Conservation (phyloP, 768 basidiomycete genomes). For the Psilocybe sp. region DNA sequence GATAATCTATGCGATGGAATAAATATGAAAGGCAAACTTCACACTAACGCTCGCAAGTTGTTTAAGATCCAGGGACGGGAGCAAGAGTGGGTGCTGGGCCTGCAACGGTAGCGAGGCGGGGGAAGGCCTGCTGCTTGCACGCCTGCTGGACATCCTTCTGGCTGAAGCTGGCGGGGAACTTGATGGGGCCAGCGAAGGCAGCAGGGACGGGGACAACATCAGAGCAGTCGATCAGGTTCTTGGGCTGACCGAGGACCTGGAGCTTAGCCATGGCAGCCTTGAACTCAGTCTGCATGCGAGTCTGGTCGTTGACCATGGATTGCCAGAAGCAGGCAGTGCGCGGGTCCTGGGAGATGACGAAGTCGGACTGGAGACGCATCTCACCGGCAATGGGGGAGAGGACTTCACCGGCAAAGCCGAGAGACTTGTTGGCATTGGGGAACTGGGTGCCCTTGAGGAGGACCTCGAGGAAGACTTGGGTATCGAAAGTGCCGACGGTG, state of each 20-base stretch:
- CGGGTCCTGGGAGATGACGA: constrained; percentile 19
- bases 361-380: constrained; percentile 23
- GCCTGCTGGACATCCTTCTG: constrained; percentile 14
- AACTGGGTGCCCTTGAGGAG: constrained; percentile 22
- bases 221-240: constrained; percentile 33
- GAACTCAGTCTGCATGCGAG: constrained; percentile 22
- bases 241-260: constrained; percentile 28
- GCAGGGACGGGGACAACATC: constrained; percentile 23
- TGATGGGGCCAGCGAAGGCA: constrained; percentile 17
- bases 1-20: background rate
- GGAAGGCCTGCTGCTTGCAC: constrained; percentile 14
- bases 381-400: constrained; percentile 19
- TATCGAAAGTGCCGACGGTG: constrained; percentile 23
- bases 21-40: background rate
- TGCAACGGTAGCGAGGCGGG: constrained; percentile 17
- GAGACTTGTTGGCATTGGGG: constrained; percentile 16
- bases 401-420: constrained; percentile 16
- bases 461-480: constrained; percentile 36
- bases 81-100: constrained; percentile 19
- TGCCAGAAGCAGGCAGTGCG: constrained; percentile 25
- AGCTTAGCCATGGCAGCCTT: constrained; percentile 32
- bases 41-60: background rate
- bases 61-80: constrained; percentile 9
- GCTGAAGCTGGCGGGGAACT: constrained; percentile 20
- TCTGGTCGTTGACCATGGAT: constrained; percentile 22